These are phyloP conservation scores for Leccinum fibrillosum DNA, from an alignment of 768 basidiomycete species.

Conservation along the genomic window DNA sequence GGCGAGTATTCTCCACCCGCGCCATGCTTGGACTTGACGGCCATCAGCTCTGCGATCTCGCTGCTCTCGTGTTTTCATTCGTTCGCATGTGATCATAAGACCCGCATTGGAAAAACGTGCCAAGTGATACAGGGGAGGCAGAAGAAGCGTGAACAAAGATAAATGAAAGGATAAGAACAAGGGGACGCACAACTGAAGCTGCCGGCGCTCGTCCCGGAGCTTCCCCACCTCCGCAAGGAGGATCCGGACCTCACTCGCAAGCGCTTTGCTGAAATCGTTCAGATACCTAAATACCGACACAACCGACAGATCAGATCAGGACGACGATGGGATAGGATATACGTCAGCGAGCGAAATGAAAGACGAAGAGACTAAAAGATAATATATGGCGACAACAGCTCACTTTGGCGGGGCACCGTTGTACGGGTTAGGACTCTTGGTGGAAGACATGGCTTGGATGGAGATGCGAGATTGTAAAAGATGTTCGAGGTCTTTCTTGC, in stretches of 20 bases:
- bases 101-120: neutral
- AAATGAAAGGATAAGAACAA: neutral
- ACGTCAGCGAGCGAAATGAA: constrained; percentile 2
- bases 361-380: neutral
- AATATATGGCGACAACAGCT: constrained; percentile 9
- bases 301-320: neutral
- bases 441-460: constrained; percentile 30
- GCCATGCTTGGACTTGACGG: constrained; percentile 78
- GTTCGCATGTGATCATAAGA: neutral
- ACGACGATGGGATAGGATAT: neutral
- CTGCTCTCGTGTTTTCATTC: constrained; percentile 34
- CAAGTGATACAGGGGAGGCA: neutral
- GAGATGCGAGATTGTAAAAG: neutral
- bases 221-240: constrained; percentile 59
- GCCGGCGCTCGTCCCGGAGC: constrained; percentile 54
- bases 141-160: neutral
- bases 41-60: constrained; percentile 83
- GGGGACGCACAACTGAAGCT: constrained; percentile 50
- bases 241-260: constrained; percentile 59
- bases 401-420: constrained; percentile 35
- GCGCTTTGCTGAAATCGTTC: constrained; percentile 61
- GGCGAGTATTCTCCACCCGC: constrained; percentile 75
- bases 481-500: neutral
- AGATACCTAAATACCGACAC: constrained; percentile 38
- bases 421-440: constrained; percentile 30